Base-by-base conservation (phyloP, 192 early-diverging fungal species). In the Coemansia nantahalensis region DNA sequence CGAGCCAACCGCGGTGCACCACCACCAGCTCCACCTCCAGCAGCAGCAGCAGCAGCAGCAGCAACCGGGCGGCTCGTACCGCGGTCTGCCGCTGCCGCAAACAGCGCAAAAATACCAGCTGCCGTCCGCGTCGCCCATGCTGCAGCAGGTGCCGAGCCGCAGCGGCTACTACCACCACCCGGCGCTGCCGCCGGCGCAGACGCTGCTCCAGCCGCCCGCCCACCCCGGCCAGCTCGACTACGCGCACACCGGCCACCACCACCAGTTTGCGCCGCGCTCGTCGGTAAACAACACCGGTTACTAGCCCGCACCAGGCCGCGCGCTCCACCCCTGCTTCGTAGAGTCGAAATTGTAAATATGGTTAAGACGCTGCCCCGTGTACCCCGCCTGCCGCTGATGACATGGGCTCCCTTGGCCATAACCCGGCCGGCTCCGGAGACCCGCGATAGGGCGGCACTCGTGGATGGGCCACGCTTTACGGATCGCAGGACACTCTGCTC, bases 121-220 rank as follows among this genome's bases (percentile, higher is more conserved):
- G 48, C 41, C 41, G 15, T 53, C 65, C 17, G 51, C 32, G 13
- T 56, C 59, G 28, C 58, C 65, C 3, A 40, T 56, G 44, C 51
- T 40, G 40, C 67, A 70, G 39, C 55, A 51, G 51, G 40, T 28
- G 42, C 51, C 56, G 12, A 39, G 31, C 5, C 59, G 59, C 15
- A 35, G 42, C 13, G 33, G 64, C 30, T 59, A 52, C 37, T 65
- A 59, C 41, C 65, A 67, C 30, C 55, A 52, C 32, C 60, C 54
- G 32, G 60, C 62, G 10, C 59, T 67, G 60, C 71, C 71, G 17
- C 51, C 64, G 4, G 64, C 71, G 3, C 71, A 75, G 55, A 48
- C 64, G 19, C 59, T 75, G 64, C 31, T 75, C 52, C 62, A 73
- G 40, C 53, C 52, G 15, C 65, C 48, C 16, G 36, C 32, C 21